phyloP scores from a whole-genome alignment of 805 yeast species.

The Phaffomyces opuntiae region DNA sequence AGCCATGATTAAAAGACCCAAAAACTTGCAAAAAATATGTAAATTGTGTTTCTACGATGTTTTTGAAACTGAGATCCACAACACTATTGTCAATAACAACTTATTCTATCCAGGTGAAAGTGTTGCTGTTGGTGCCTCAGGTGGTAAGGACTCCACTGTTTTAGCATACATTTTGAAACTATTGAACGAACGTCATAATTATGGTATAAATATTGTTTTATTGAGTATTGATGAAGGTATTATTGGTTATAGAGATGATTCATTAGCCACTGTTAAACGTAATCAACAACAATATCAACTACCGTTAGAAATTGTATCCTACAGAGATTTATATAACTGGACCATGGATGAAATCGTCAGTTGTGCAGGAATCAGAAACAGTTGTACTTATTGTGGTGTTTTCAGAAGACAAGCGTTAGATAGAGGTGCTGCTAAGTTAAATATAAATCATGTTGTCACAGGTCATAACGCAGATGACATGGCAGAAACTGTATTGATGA shows the following conservation, averaged over 20 bases:
- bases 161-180: slow-evolving; percentile 82
- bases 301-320: slow-evolving; percentile 76
- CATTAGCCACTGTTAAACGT: slow-evolving; percentile 92
- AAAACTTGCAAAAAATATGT: slow-evolving; percentile 83
- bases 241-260: slow-evolving; percentile 94
- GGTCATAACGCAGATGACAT: slow-evolving; percentile 99
- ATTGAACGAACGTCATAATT: slow-evolving; percentile 79
- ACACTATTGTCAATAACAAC: slow-evolving; percentile 66
- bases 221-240: slow-evolving; percentile 95
- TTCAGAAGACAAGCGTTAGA: slow-evolving; percentile 94
- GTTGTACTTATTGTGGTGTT: slow-evolving; percentile 98
- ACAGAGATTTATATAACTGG: slow-evolving; percentile 90
- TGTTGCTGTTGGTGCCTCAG: slow-evolving; percentile 97
- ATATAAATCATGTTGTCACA: slow-evolving; percentile 86
- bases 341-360: slow-evolving; percentile 97
- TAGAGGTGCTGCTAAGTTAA: slow-evolving; percentile 85
- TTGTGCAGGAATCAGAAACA: slow-evolving; percentile 86
- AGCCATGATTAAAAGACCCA: slow-evolving; percentile 88
- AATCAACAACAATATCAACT: slow-evolving; percentile 80
- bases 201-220: slow-evolving; percentile 78
- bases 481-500: slow-evolving; percentile 98
- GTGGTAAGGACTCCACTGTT: slow-evolving; percentile 97
- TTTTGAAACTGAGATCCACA: slow-evolving; percentile 93
- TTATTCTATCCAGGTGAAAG: slow-evolving; percentile 76
- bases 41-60: slow-evolving; percentile 84